Evolutionary conservation across 1,284 basidiomycete genomes (phyloP).

Genomic region (Malassezia obtusa): DNA sequence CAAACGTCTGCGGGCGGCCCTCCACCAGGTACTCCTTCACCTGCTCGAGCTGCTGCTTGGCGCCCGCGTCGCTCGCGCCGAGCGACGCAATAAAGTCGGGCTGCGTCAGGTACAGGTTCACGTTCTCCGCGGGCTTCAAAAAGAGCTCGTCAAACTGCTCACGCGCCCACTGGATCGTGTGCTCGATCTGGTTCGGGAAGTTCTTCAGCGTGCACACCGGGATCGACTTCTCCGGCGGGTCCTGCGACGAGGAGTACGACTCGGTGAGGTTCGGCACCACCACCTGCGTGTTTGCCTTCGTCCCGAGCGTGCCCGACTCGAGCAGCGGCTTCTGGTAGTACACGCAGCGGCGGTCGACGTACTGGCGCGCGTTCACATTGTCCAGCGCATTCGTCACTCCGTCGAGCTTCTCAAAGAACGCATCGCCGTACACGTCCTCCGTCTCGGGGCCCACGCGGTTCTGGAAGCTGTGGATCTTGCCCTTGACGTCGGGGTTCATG

Average conservation of each 20-base stretch:
- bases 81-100: conserved; percentile 88
- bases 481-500: conserved; percentile 88
- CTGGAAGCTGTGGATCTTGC: conserved; percentile 80
- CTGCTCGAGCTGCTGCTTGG: conserved; percentile 64
- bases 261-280: conserved; percentile 91
- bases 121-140: conserved; percentile 83
- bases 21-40: conserved; percentile 83
- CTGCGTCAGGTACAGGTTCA: conserved; percentile 93
- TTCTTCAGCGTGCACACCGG: conserved; percentile 98
- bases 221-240: conserved; percentile 96
- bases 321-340: conserved; percentile 93
- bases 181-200: conserved; percentile 96
- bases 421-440: conserved; percentile 85
- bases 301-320: conserved; percentile 95
- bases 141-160: conserved; percentile 87
- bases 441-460: conserved; percentile 83
- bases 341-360: conserved; percentile 98
- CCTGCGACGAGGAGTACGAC: conserved; percentile 95
- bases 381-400: conserved; percentile 99
- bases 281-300: conserved; percentile 96
- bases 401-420: conserved; percentile 73
- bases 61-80: conserved; percentile 54
- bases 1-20: conserved; percentile 84
- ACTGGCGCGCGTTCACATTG: conserved; percentile 87
- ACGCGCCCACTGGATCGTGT: conserved; percentile 92